Base-by-base conservation (phyloP, 2,329 filamentous ascomycete genomes). In the Ascochyta rabiei region DNA sequence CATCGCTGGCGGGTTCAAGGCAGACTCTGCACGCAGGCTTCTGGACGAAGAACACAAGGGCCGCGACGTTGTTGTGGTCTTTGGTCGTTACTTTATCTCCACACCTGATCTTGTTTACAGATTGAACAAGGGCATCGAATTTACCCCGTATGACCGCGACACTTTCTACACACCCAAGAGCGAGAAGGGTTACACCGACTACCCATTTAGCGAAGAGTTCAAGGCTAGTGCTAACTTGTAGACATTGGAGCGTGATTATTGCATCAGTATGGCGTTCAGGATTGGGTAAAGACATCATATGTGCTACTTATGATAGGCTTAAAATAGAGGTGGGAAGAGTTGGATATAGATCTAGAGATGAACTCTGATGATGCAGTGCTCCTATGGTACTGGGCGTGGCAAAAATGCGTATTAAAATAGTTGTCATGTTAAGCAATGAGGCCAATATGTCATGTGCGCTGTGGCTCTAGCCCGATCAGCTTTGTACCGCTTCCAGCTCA, bases 101-200 rank as follows among this genome's bases (percentile, higher is more conserved):
- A 82, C 75, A 7, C 81, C 81, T 2, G 80, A 83, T 62, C 64
- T 83, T 16, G 75, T 77, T 4, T 82, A 75, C 59, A 70, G 79
- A 30, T 42, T 83, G 26, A 56, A 75, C 60, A 66, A 80, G 49
- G 76, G 76, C 1, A 71, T 82, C 12, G 68, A 73, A 19, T 66
- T 82, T 33, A 74, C 66, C n/a, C 64, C 69, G 38, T 82, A 81
- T 59, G 68, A 82, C 61, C 68, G 80, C 6, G 66, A 72, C 30
- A 77, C 74, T 0, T 83, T 82, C 56, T 82, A 83, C 55, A 58
- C 56, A 1, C 53, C 66, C 1, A 69, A 68, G 59, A 68, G 60
- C n/a, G 61, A 53, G 40, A 60, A 69, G 43, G 78, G 79, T 1
- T 80, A 79, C 58, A 71, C 63, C 3, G 77, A 80, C 58, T 78